Conservation (phyloP, 345 rosid species). For the Eucalyptus polyanthemos region DNA sequence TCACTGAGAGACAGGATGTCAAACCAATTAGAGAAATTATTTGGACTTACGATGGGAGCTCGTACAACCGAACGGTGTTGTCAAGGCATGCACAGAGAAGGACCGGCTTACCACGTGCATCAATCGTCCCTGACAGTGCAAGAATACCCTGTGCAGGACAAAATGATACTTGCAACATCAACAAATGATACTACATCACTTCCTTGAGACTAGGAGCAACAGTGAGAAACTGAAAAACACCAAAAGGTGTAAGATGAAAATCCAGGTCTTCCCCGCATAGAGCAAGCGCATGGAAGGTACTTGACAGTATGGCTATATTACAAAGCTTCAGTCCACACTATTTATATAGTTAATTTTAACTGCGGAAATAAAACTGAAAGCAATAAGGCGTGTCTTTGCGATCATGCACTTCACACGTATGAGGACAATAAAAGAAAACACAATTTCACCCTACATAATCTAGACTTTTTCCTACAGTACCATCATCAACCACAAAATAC, state of each 20-base stretch:
- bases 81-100: constrained; percentile 28
- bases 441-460: not conserved
- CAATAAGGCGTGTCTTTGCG: not conserved
- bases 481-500: not conserved
- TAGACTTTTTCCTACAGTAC: not conserved
- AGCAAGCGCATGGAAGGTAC: not conserved
- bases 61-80: constrained; percentile 14
- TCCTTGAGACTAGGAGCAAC: not conserved
- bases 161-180: not conserved
- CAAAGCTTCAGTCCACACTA: not conserved
- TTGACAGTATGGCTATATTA: not conserved
- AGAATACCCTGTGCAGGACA: constrained; percentile 17
- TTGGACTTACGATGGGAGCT: constrained; percentile 35
- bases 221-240: not conserved
- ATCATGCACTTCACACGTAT: fast-evolving
- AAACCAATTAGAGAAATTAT: not conserved
- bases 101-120: constrained; percentile 28
- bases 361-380: not conserved
- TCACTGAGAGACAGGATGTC: not conserved
- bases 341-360: not conserved
- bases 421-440: not conserved
- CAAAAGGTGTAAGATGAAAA: not conserved
- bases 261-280: not conserved
- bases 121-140: constrained; percentile 19
- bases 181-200: not conserved